Conservation (phyloP, 1,139 yeast genomes). For the Suhomyces kunorum region DNA sequence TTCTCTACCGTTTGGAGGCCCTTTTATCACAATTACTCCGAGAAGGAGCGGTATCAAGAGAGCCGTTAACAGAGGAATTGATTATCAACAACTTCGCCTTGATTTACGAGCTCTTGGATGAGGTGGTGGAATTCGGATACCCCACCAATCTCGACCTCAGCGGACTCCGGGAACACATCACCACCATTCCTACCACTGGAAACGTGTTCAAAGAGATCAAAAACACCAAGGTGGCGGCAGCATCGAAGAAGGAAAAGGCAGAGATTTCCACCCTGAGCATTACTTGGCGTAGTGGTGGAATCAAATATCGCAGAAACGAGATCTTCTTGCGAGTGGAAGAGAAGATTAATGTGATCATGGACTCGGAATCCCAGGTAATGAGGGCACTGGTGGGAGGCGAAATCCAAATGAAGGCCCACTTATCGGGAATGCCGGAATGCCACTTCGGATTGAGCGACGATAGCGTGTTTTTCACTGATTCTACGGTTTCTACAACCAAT, state of each 20-base stretch:
- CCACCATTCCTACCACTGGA: conserved; percentile 25
- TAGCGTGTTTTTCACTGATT: conserved; percentile 22
- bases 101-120: conserved; percentile 77
- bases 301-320: conserved; percentile 81
- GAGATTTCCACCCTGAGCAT: conserved; percentile 17
- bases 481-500: conserved; percentile 6
- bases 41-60: conserved; percentile 16
- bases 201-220: conserved; percentile 25
- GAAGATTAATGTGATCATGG: conserved; percentile 66
- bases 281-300: conserved; percentile 72
- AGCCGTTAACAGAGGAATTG: conserved; percentile 30
- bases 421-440: conserved; percentile 76
- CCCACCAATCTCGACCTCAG: conserved; percentile 69
- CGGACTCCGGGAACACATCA: conserved; percentile 31
- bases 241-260: conserved; percentile 4
- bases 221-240: conserved; percentile 2
- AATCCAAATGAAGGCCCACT: conserved; percentile 67
- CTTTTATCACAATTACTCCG: conserved; percentile 34
- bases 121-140: conserved; percentile 77
- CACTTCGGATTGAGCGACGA: conserved; percentile 61
- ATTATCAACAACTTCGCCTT: conserved; percentile 57
- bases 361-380: conserved; percentile 59
- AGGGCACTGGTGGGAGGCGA: conserved; percentile 78
- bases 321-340: conserved; percentile 78
- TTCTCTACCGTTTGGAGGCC: conserved; percentile 62